Evolutionary conservation across 2,329 filamentous ascomycete species (phyloP).

Genomic region (Dactylellina sp.): DNA sequence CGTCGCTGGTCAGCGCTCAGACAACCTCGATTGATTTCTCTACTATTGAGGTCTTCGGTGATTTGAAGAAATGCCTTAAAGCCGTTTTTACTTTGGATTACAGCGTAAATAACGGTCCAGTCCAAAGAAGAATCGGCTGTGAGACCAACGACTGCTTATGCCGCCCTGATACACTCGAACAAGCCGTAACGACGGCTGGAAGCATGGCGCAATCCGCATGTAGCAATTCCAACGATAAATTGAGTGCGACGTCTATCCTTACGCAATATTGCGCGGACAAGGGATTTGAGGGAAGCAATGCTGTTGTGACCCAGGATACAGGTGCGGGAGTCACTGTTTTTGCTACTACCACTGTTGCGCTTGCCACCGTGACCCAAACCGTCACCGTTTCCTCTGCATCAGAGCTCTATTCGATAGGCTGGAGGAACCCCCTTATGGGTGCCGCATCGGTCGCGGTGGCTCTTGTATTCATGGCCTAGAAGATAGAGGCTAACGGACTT

Average conservation of each 20-base stretch:
- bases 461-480: conserved; percentile 41
- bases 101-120: conserved; percentile 22
- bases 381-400: conserved; percentile 44
- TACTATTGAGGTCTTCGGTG: conserved; percentile 15
- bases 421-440: conserved; percentile 33
- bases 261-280: conserved; percentile 37
- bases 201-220: conserved; percentile 39
- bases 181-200: conserved; percentile 35
- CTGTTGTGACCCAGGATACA: conserved; percentile 28
- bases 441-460: conserved; percentile 33
- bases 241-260: conserved; percentile 44
- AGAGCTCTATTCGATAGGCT: conserved; percentile 23
- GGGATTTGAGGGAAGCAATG: conserved; percentile 33
- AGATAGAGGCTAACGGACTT: conserved; percentile 23
- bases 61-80: conserved; percentile 44
- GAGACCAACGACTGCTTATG: conserved; percentile 51
- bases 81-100: conserved; percentile 41
- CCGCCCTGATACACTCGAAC: conserved; percentile 38
- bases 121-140: conserved; percentile 41
- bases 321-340: conserved; percentile 55
- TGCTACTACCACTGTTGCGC: conserved; percentile 55
- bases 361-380: conserved; percentile 38
- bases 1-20: conserved; percentile 42
- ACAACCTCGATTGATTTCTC: conserved; percentile 37
- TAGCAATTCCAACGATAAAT: conserved; percentile 39